A percentile compares a stretch with the other conserved stretches of the same genome.
Conservation (phyloP, 2,329 filamentous ascomycete species). For the Elsinoe fawcettii region DNA sequence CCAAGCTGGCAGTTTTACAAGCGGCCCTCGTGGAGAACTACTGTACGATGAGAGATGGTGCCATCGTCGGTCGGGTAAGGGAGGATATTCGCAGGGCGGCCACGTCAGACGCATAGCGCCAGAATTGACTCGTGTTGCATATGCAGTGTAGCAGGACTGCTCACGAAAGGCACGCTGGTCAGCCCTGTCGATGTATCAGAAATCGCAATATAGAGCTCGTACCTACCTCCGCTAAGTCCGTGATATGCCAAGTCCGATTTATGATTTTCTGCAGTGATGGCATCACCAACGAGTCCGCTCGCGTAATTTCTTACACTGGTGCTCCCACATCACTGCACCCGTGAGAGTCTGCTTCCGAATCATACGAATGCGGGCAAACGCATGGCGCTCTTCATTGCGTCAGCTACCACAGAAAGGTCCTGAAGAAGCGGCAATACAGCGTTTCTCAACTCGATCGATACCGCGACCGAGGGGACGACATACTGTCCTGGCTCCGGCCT, state of each 20-base stretch:
- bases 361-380: slow-evolving; percentile 18
- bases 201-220: neutral
- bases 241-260: slow-evolving; percentile 3
- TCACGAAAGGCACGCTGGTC: too few relatives aligned
- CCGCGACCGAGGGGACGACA: slow-evolving; percentile 15
- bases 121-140: too few relatives aligned
- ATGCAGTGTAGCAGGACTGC: too few relatives aligned
- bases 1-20: too few relatives aligned
- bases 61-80: too few relatives aligned
- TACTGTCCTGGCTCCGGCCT: neutral
- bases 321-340: neutral
- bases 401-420: slow-evolving; percentile 16
- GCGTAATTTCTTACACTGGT: too few relatives aligned
- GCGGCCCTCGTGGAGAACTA: too few relatives aligned
- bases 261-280: slow-evolving; percentile 5
- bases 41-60: too few relatives aligned
- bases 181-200: too few relatives aligned
- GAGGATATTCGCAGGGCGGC: too few relatives aligned
- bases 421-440: slow-evolving; percentile 15
- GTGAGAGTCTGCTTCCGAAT: neutral
- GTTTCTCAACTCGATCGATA: slow-evolving; percentile 22
- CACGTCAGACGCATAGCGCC: too few relatives aligned
- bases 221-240: slow-evolving; percentile 1
- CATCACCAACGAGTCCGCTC: neutral
- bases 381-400: slow-evolving; percentile 18